Conservation (phyloP, 768 basidiomycete species). For the Mycena rebaudengoi region DNA sequence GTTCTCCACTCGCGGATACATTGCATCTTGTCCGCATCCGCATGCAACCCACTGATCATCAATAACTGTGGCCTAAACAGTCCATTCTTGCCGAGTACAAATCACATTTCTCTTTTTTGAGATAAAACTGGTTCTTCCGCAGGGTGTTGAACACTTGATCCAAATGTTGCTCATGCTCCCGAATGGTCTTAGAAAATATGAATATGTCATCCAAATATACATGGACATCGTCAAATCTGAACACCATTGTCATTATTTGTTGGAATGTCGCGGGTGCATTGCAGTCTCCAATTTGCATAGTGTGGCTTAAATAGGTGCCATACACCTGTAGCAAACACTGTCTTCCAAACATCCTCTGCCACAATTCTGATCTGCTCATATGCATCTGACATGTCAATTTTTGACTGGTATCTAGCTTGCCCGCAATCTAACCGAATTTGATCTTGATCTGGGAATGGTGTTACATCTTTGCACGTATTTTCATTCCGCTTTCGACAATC, state of each 20-base stretch:
- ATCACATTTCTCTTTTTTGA: slow-evolving; percentile 38
- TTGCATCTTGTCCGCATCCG: slow-evolving; percentile 40
- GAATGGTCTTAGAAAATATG: slow-evolving; percentile 38
- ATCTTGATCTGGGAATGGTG: no score
- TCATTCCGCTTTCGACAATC: slow-evolving; percentile 47
- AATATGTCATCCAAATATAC: slow-evolving; percentile 49
- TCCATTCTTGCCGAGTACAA: slow-evolving; percentile 33
- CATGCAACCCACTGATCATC: slow-evolving; percentile 39
- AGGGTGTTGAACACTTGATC: slow-evolving; percentile 33
- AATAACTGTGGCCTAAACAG: slow-evolving; percentile 44
- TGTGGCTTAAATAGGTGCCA: slow-evolving; percentile 50
- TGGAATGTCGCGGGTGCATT: no score
- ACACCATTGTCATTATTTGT: slow-evolving; percentile 41
- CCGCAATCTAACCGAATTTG: slow-evolving; percentile 37
- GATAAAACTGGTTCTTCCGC: slow-evolving; percentile 30
- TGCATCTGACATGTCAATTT: slow-evolving; percentile 43
- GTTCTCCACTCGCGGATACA: slow-evolving; percentile 36
- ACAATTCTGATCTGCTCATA: slow-evolving; percentile 44
- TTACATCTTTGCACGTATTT: slow-evolving; percentile 49
- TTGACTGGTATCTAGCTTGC: slow-evolving; percentile 32
- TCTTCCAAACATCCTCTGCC: slow-evolving; percentile 30
- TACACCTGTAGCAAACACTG: slow-evolving; percentile 47
- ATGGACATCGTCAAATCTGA: slow-evolving; percentile 41
- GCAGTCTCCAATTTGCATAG: slow-evolving; percentile 48
- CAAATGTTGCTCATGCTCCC: slow-evolving; percentile 42